Base-by-base conservation (phyloP, 305 asterid species). In the Fraxinus sp. region DNA sequence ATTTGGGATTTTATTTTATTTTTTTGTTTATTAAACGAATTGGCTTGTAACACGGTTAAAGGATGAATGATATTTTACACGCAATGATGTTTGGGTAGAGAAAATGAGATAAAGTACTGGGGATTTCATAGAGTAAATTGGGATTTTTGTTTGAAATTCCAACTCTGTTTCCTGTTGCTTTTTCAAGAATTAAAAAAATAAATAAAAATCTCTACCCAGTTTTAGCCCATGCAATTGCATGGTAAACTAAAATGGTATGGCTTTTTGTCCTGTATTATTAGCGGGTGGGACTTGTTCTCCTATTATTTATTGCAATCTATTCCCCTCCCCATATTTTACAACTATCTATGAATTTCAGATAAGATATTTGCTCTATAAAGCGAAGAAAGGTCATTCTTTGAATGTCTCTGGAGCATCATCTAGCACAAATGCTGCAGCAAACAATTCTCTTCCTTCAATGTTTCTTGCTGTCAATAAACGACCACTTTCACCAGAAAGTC, bases 381-480 rank as follows among this genome's bases (percentile, higher is more conserved):
- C 97, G 70, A 94, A 91, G 85, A 92, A 90, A 79, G 93, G 92
- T 52, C 89, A 93, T 79, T 90, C 95, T 4, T 81, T 94, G 84
- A 90, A 87, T 85, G 87, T 84, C 14, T 81, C 95, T 82, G 97
- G 94, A 83, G 76, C 90, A 36, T 84, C 98, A 73, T 83, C 89
- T 36, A 87, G 89, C 85, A 39, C 93, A 76, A 94, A 89, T 87
- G 87, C 90, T 84, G 90, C 95, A 78, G 83, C 94, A 81, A 89
- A 85, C 89, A 96, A 88, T 87, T 85, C 95, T 30, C 81, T 93
- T 88, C 99, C 98, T 78, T 96, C 99, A 79, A 93, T 94, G 94
- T 95, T 95, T 87, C 93, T 97, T 52, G 98, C 98, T 76, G 98
- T 98, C 74, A 94, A 96, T 88, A 91, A 98, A 9, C 98, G 98